phyloP scores from a whole-genome alignment of 2,329 filamentous ascomycete genomes.

The Monosporascus sp. region DNA sequence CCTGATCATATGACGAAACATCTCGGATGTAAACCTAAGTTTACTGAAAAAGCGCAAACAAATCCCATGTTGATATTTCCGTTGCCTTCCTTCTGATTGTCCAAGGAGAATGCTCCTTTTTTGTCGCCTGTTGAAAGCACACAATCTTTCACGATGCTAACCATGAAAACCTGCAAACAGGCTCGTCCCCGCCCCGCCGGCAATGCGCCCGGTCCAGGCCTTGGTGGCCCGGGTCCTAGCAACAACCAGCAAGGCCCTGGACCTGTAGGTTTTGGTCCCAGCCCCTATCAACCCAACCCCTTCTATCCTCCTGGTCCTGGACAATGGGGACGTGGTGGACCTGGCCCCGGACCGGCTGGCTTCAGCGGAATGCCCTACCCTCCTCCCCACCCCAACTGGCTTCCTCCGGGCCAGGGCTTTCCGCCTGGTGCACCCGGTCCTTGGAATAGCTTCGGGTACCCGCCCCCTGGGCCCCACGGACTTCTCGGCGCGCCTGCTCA shows the following conservation, averaged over 20 bases:
- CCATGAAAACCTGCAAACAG: conserved; percentile 20
- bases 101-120: conserved; percentile 19
- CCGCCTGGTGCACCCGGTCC: conserved; percentile 59
- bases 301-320: conserved; percentile 49
- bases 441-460: conserved; percentile 56
- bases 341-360: conserved; percentile 55
- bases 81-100: conserved; percentile 99
- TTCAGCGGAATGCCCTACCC: conserved; percentile 76
- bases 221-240: conserved; percentile 19
- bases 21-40: conserved; percentile 86
- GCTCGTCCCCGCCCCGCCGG: conserved; percentile 32
- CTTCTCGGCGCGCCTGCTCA: conserved; percentile 33
- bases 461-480: conserved; percentile 45
- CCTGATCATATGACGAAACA: conserved; percentile 73
- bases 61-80: conserved; percentile 91
- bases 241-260: conserved; percentile 17
- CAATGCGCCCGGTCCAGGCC: conserved; percentile 9
- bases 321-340: conserved; percentile 50
- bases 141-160: conserved; percentile 19
- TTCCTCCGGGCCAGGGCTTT: conserved; percentile 70
- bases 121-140: conserved; percentile 3
- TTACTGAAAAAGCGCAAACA: conserved; percentile 88
- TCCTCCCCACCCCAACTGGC: conserved; percentile 72
- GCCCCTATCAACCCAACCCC: conserved; percentile 40
- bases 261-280: conserved; percentile 37